Evolutionary conservation across 2,329 filamentous ascomycete genomes (phyloP).

Genomic region (Verticillium nubilum): DNA sequence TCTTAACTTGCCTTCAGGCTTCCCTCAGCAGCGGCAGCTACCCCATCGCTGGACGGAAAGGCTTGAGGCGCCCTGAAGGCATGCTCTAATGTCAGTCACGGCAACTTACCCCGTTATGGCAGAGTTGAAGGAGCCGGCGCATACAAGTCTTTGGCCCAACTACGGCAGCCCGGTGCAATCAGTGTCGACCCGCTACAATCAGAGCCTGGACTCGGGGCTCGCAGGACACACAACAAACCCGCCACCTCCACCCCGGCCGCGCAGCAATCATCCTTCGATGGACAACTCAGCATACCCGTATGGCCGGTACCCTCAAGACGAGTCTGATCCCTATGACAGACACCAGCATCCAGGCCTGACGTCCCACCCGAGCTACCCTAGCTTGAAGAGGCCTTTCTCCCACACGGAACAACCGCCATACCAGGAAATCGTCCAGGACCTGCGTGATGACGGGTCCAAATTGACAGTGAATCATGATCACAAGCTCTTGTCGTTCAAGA

Average conservation of each 20-base stretch:
- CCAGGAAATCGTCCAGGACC: slow-evolving; percentile 56
- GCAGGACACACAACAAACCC: slow-evolving; percentile 38
- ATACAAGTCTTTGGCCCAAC: slow-evolving; percentile 53
- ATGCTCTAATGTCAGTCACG: slow-evolving; percentile 58
- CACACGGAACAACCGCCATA: slow-evolving; percentile 50
- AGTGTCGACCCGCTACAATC: slow-evolving; percentile 45
- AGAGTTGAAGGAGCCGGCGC: slow-evolving; percentile 57
- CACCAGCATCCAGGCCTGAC: slow-evolving; percentile 41
- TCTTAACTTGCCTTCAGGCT: background rate
- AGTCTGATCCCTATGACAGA: slow-evolving; percentile 48
- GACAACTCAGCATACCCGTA: slow-evolving; percentile 48
- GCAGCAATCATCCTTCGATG: slow-evolving; percentile 43
- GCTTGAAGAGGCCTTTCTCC: slow-evolving; percentile 52
- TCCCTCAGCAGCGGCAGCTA: background rate
- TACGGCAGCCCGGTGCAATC: slow-evolving; percentile 48
- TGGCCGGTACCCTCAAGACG: slow-evolving; percentile 49
- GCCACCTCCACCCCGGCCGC: slow-evolving; percentile 43
- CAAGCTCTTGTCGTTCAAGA: slow-evolving; percentile 54
- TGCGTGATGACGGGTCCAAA: slow-evolving; percentile 53
- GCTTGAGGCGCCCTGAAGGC: slow-evolving; percentile 21
- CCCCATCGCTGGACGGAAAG: background rate
- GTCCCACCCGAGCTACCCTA: slow-evolving; percentile 47
- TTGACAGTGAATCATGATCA: slow-evolving; percentile 55
- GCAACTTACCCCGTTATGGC: slow-evolving; percentile 58
- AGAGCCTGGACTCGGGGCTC: slow-evolving; percentile 44